These are phyloP conservation scores for Brettanomyces anomalus DNA, from an alignment of 805 yeast genomes.

Conservation along the genomic window DNA sequence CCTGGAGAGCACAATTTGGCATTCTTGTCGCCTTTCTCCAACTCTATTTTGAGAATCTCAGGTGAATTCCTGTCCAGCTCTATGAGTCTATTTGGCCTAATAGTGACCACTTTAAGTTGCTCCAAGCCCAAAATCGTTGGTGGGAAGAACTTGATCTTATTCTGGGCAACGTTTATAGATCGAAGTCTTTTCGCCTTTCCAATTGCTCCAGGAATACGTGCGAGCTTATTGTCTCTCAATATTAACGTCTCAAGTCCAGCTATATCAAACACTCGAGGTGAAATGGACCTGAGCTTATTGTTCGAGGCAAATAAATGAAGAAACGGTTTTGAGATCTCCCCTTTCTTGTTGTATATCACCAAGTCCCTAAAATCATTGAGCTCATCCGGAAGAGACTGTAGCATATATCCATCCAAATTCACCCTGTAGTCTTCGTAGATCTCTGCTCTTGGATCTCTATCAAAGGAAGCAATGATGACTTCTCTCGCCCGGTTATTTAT, in stretches of 20 bases:
- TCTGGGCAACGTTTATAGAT: constrained; percentile 44
- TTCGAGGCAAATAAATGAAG: constrained; percentile 43
- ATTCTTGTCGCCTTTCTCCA: neutral
- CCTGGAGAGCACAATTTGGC: neutral
- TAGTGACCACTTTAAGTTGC: constrained; percentile 28
- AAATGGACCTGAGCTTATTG: constrained; percentile 38
- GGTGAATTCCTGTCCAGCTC: neutral
- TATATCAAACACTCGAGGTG: constrained; percentile 43
- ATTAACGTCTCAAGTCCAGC: constrained; percentile 42
- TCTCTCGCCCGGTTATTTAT: constrained; percentile 28
- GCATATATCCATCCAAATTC: constrained; percentile 36
- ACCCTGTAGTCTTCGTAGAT: constrained; percentile 26
- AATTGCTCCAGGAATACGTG: constrained; percentile 39
- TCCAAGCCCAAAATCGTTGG: constrained; percentile 41
- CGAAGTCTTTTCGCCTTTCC: constrained; percentile 31
- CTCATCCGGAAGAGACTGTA: constrained; percentile 47
- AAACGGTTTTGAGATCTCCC: constrained; percentile 26
- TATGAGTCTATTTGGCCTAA: constrained; percentile 1
- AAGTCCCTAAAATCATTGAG: constrained; percentile 47
- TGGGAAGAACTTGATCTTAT: constrained; percentile 43
- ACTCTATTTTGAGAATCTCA: neutral
- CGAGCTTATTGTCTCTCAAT: constrained; percentile 40
- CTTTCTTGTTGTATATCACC: constrained; percentile 30
- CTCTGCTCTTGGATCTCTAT: constrained; percentile 21
- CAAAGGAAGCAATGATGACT: constrained; percentile 37